Evolutionary conservation across 345 rosid species (phyloP).

Genomic region (Citrus reticulata): DNA sequence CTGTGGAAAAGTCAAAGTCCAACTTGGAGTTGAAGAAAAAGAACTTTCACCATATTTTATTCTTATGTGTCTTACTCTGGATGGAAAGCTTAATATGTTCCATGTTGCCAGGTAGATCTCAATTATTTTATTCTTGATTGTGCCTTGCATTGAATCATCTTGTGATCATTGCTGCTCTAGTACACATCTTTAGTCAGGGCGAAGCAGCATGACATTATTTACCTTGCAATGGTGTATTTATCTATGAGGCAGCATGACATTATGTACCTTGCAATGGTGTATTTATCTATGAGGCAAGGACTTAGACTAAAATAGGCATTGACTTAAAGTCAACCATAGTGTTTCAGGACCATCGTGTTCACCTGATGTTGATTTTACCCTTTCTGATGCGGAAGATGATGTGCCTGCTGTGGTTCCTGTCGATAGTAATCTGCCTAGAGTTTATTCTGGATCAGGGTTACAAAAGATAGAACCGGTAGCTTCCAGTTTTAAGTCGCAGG

Average conservation of each 20-base stretch:
- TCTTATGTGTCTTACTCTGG: slow-evolving; percentile 81
- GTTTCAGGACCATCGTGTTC: slow-evolving; percentile 34
- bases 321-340: slow-evolving; percentile 41
- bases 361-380: slow-evolving; percentile 28
- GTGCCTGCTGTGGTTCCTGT: slow-evolving; percentile 21
- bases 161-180: not conserved
- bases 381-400: slow-evolving; percentile 58
- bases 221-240: slow-evolving; percentile 2
- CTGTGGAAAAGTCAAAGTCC: slow-evolving; percentile 56
- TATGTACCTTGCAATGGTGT: slow-evolving; percentile 6
- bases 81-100: slow-evolving; percentile 84
- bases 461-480: slow-evolving; percentile 20
- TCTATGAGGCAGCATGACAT: not conserved
- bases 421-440: slow-evolving; percentile 25
- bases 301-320: slow-evolving; percentile 21
- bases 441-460: slow-evolving; percentile 31
- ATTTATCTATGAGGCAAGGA: slow-evolving; percentile 9
- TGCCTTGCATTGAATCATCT: not conserved
- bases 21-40: slow-evolving; percentile 59
- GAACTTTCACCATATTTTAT: slow-evolving; percentile 71
- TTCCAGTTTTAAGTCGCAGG: slow-evolving; percentile 18
- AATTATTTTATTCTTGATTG: slow-evolving; percentile 3
- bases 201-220: not conserved
- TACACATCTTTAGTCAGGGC: not conserved
- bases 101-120: slow-evolving; percentile 68